Conservation (phyloP, 352 stramenopile genomes). For the Pythium vanterpoolii region DNA sequence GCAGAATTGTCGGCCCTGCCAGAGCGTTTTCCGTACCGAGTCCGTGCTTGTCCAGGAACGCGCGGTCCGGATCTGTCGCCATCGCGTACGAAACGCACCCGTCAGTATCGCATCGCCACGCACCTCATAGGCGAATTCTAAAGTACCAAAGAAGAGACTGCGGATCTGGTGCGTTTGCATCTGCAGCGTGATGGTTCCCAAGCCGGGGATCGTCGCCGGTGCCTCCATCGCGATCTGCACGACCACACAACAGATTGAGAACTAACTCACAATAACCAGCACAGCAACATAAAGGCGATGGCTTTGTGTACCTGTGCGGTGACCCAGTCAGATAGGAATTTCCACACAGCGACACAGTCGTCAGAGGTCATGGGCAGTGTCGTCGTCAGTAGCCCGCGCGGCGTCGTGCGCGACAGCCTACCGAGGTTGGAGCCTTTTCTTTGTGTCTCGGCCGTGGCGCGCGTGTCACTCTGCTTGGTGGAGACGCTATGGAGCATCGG, state of each 20-base stretch:
- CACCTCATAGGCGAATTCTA: not conserved
- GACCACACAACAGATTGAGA: not conserved
- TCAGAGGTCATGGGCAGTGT: constrained; percentile 43
- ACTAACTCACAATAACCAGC: too few relatives aligned
- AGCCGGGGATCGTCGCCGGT: constrained; percentile 62
- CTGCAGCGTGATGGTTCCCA: constrained; percentile 54
- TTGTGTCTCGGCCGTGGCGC: not conserved
- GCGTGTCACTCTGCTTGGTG: not conserved
- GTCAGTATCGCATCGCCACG: not conserved
- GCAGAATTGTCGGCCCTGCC: not conserved
- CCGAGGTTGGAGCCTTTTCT: constrained; percentile 15
- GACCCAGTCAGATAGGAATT: constrained; percentile 70
- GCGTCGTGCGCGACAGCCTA: constrained; percentile 38
- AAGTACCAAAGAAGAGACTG: constrained; percentile 59
- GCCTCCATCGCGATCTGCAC: constrained; percentile 67
- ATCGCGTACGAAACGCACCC: too few relatives aligned
- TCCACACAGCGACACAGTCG: constrained; percentile 56
- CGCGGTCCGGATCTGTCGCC: constrained; percentile 45
- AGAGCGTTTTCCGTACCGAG: constrained; percentile 30
- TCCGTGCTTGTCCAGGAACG: constrained; percentile 51
- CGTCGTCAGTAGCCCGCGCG: constrained; percentile 45
- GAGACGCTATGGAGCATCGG: constrained; percentile 1
- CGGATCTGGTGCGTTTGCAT: constrained; percentile 52
- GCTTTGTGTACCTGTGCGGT: constrained; percentile 36
- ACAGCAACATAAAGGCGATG: too few relatives aligned